Evolutionary conservation across 208 protist genomes (phyloP).

Genomic region (Leishmania braziliensis): DNA sequence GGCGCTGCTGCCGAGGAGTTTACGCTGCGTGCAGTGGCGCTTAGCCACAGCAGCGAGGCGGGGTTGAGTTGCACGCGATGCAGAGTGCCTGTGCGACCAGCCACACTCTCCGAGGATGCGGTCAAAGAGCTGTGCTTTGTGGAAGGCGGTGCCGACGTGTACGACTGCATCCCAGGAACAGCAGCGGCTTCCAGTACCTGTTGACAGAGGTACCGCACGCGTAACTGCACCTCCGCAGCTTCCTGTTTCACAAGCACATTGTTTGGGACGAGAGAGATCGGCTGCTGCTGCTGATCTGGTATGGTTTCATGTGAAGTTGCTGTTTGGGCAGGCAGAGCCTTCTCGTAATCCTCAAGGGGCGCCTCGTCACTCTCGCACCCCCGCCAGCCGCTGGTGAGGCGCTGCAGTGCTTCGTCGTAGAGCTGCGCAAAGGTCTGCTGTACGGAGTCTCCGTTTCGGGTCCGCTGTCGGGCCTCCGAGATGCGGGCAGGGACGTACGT

Average conservation of each 20-base stretch:
- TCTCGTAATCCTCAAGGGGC: neutral
- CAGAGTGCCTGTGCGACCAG: neutral
- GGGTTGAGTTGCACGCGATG: slow-evolving; percentile 23
- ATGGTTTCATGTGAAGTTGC: neutral
- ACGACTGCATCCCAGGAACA: slow-evolving; percentile 13
- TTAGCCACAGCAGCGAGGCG: slow-evolving; percentile 6
- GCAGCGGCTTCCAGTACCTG: slow-evolving; percentile 21
- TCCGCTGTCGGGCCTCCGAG: slow-evolving; percentile 10
- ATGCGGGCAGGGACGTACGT: slow-evolving; percentile 16
- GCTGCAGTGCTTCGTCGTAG: slow-evolving; percentile 19
- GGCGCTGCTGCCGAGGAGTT: slow-evolving; percentile 3
- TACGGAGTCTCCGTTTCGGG: neutral
- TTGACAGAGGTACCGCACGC: slow-evolving; percentile 32
- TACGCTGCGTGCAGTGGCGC: neutral
- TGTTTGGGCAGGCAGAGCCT: neutral
- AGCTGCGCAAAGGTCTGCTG: slow-evolving; percentile 16
- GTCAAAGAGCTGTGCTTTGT: neutral
- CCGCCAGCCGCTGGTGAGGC: neutral
- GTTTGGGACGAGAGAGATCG: neutral
- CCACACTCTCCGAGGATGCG: neutral
- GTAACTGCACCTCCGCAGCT: slow-evolving; percentile 5
- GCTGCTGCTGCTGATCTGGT: neutral
- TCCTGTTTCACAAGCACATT: neutral
- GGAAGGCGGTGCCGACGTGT: neutral
- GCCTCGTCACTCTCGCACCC: neutral